These are phyloP conservation scores for Aspergillus sp. DNA, from an alignment of 2,329 filamentous ascomycete genomes.

Conservation along the genomic window DNA sequence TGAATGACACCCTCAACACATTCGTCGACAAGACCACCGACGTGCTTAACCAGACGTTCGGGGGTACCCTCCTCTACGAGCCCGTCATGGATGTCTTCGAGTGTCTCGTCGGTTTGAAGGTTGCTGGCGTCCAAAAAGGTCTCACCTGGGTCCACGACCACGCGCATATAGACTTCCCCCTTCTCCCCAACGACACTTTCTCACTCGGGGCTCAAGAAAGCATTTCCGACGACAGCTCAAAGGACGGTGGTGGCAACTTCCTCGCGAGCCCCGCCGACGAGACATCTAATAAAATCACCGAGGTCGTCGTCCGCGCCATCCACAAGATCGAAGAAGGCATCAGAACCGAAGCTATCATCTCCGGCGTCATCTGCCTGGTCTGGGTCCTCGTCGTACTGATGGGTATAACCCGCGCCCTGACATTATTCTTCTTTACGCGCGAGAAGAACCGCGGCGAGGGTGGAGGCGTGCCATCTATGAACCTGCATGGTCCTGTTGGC, in stretches of 20 bases:
- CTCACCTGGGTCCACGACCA: slow-evolving; percentile 91
- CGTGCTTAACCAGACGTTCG: slow-evolving; percentile 69
- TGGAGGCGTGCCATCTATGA: slow-evolving; percentile 32
- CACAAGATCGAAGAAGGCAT: slow-evolving; percentile 60
- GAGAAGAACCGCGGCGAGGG: slow-evolving; percentile 56
- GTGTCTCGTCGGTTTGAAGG: slow-evolving; percentile 82
- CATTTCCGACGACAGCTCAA: slow-evolving; percentile 29
- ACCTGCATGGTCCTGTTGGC: background rate
- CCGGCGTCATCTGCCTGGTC: slow-evolving; percentile 61
- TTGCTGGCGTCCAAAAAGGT: slow-evolving; percentile 73
- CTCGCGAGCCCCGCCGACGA: slow-evolving; percentile 66
- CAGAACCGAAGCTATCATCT: slow-evolving; percentile 70
- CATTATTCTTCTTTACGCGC: slow-evolving; percentile 49
- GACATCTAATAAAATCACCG: slow-evolving; percentile 73
- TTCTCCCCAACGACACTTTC: slow-evolving; percentile 72
- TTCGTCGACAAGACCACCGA: slow-evolving; percentile 72
- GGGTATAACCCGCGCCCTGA: slow-evolving; percentile 59
- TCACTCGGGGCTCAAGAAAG: slow-evolving; percentile 63
- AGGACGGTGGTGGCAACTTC: slow-evolving; percentile 56
- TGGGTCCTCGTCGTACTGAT: slow-evolving; percentile 71
- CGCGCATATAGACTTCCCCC: slow-evolving; percentile 72
- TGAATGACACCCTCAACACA: slow-evolving; percentile 76
- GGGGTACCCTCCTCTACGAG: slow-evolving; percentile 68
- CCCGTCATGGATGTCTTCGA: slow-evolving; percentile 72
- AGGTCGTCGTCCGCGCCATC: slow-evolving; percentile 63